Evolutionary conservation across 306 rosid genomes (phyloP).

Genomic region (Cucumis cinereus): DNA sequence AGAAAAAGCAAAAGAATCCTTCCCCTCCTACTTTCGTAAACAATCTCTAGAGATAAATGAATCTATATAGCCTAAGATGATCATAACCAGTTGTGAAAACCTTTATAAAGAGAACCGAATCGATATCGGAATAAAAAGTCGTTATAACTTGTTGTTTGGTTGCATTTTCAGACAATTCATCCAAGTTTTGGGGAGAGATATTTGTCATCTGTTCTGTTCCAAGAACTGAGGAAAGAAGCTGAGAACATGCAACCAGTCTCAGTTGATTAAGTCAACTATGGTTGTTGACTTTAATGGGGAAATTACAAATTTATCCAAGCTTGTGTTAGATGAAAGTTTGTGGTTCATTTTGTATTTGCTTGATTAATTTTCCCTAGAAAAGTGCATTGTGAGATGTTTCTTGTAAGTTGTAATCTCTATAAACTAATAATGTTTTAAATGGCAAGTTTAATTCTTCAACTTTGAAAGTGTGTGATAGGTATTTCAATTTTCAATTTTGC

Average conservation of each 20-base stretch:
- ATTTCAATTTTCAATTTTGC: no score
- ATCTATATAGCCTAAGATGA: not conserved
- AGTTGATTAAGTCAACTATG: constrained; percentile 20
- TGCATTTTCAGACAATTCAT: constrained; percentile 66
- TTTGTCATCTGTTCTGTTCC: constrained; percentile 75
- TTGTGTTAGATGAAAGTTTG: not conserved
- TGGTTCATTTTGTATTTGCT: not conserved
- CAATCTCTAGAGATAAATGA: not conserved
- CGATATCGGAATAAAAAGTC: not conserved
- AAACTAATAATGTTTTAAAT: no score
- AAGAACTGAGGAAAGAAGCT: constrained; percentile 73
- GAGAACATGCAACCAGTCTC: constrained; percentile 96
- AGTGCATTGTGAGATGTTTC: no score
- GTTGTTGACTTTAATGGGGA: not conserved
- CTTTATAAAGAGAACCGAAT: not conserved
- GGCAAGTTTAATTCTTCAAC: no score
- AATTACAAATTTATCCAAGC: not conserved
- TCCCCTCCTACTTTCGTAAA: not conserved
- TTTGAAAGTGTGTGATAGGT: no score
- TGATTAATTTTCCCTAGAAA: no score
- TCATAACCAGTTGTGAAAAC: not conserved
- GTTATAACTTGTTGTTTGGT: not conserved
- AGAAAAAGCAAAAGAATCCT: not conserved
- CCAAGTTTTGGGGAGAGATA: constrained; percentile 96
- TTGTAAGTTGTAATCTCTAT: no score